Percentiles rank a stretch among this genome's conserved stretches.
phyloP scores from a whole-genome alignment of 2,329 filamentous ascomycete species.

The Mariannaea elegans region DNA sequence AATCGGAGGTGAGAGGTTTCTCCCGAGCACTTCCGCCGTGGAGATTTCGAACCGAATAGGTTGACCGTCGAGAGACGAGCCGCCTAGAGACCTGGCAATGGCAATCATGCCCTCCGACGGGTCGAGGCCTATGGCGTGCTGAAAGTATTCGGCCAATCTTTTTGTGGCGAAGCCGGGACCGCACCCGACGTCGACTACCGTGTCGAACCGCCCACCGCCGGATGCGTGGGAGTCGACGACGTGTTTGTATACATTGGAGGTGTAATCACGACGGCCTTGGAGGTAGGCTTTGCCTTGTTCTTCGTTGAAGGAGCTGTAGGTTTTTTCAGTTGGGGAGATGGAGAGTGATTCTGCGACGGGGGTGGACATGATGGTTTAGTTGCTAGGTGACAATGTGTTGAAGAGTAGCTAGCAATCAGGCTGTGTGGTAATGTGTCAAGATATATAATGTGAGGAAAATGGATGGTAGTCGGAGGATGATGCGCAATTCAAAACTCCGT shows the following conservation, averaged over 20 bases:
- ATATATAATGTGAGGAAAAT: no score
- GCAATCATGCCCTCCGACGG: constrained; percentile 62
- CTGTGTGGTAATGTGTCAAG: no score
- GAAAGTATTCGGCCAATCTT: constrained; percentile 56
- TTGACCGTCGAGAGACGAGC: constrained; percentile 29
- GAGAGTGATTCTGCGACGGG: no score
- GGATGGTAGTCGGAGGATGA: no score
- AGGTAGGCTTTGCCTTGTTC: constrained; percentile 56
- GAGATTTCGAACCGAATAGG: constrained; percentile 49
- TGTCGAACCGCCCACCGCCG: constrained; percentile 53
- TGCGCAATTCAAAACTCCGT: no score
- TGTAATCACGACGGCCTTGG: constrained; percentile 52
- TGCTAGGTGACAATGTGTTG: no score
- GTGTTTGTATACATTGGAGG: constrained; percentile 54
- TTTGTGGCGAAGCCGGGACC: constrained; percentile 61
- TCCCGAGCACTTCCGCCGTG: constrained; percentile 55
- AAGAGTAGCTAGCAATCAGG: no score
- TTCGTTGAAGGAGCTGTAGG: constrained; percentile 54
- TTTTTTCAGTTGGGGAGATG: no score
- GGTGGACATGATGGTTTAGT: no score
- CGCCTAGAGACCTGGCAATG: constrained; percentile 50
- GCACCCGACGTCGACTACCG: constrained; percentile 64
- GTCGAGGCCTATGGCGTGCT: constrained; percentile 59
- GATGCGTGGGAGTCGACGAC: constrained; percentile 57
- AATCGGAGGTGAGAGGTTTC: constrained; percentile 42